A percentile compares a stretch with the other conserved stretches of the same genome.
These are phyloP conservation scores for Salix purpurea DNA, from an alignment of 345 rosid genomes.

Conservation along the genomic window DNA sequence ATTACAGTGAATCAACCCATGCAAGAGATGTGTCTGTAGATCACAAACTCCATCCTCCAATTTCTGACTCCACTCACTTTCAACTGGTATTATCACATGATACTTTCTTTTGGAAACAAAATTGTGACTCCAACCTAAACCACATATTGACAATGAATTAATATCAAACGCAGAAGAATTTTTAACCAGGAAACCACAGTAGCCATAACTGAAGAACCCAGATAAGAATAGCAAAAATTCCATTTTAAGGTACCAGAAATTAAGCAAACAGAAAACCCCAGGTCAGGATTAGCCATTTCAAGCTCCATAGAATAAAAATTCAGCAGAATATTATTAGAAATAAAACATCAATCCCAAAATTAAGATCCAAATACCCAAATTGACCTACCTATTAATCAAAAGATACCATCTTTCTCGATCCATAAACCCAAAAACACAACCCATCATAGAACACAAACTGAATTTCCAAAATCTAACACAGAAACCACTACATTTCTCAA, in stretches of 20 bases:
- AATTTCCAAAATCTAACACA: too few relatives aligned
- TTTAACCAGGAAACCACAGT: too few relatives aligned
- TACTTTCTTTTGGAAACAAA: slow-evolving; percentile 64
- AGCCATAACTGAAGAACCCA: background rate
- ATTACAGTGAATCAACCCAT: slow-evolving; percentile 77
- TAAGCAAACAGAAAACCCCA: background rate
- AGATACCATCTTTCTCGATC: too few relatives aligned
- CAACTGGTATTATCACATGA: slow-evolving; percentile 64
- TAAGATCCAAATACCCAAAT: too few relatives aligned
- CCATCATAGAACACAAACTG: too few relatives aligned
- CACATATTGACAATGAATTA: background rate
- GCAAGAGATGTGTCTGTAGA: slow-evolving; percentile 61
- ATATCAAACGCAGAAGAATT: background rate
- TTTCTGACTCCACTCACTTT: slow-evolving; percentile 54
- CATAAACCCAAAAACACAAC: too few relatives aligned
- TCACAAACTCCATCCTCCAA: slow-evolving; percentile 51
- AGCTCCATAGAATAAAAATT: too few relatives aligned
- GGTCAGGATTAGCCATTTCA: too few relatives aligned
- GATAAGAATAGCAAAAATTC: background rate
- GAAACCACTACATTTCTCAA: too few relatives aligned
- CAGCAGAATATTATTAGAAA: too few relatives aligned
- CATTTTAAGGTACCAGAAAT: background rate
- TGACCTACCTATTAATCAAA: too few relatives aligned
- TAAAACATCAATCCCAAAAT: too few relatives aligned
- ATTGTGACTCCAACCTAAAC: slow-evolving; percentile 73